These are phyloP conservation scores for Cyanophora paradoxa DNA, from an alignment of 78 protist species.

Conservation along the genomic window DNA sequence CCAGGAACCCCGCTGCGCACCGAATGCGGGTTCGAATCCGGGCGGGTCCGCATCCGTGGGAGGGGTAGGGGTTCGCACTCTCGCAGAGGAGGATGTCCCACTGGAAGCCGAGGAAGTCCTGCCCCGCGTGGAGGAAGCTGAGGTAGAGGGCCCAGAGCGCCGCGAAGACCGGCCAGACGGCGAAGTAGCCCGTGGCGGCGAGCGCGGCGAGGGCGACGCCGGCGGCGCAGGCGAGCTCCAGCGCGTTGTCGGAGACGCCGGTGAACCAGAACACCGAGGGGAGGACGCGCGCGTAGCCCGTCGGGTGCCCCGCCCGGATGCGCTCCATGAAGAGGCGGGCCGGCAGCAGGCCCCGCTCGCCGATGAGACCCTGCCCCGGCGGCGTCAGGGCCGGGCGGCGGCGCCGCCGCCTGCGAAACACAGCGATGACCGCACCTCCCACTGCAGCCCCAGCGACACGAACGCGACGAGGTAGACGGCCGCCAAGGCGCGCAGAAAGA, in stretches of 20 bases:
- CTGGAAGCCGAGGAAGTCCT: constrained; percentile 26
- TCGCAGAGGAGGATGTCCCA: constrained; percentile 48
- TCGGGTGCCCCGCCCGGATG: neutral
- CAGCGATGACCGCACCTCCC: no score
- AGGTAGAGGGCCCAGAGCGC: neutral
- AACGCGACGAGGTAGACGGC: constrained; percentile 1
- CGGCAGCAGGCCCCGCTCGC: constrained; percentile 1
- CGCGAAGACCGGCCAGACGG: neutral
- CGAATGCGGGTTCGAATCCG: no score
- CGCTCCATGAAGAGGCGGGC: neutral
- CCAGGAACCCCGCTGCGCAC: neutral
- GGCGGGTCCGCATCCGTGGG: no score
- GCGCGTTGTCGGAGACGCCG: neutral
- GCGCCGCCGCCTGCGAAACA: no score
- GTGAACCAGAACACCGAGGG: neutral
- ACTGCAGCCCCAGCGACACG: neutral
- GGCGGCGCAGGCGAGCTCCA: neutral
- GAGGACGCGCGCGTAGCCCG: neutral
- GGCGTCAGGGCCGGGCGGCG: no score
- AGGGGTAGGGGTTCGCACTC: no score
- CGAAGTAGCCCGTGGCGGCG: neutral
- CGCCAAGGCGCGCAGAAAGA: neutral
- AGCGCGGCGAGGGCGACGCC: neutral
- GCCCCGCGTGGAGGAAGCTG: neutral
- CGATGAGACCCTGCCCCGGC: neutral